Conservation (phyloP, 1,139 yeast genomes). For the Hemisphaericaspora subhashii region DNA sequence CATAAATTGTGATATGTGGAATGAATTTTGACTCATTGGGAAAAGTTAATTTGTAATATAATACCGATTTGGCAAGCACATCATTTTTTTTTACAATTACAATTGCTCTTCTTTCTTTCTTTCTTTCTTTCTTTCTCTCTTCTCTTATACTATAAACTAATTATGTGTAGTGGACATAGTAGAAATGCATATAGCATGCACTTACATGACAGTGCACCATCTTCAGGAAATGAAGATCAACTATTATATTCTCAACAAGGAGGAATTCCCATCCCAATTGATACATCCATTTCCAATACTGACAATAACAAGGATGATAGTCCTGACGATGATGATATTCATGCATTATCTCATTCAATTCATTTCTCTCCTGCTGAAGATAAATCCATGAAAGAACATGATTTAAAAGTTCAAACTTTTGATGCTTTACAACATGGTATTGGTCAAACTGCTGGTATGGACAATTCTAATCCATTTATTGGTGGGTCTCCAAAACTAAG, state of each 20-base stretch:
- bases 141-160: not conserved
- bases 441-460: too few relatives aligned
- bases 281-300: not conserved
- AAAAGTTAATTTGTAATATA: not conserved
- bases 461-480: slow-evolving; percentile 9
- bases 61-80: not conserved
- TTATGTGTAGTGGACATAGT: not conserved
- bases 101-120: not conserved
- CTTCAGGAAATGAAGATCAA: slow-evolving; percentile 6
- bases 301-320: slow-evolving; percentile 15
- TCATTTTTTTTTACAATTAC: not conserved
- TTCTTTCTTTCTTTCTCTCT: not conserved
- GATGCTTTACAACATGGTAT: slow-evolving; percentile 53
- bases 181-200: not conserved
- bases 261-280: not conserved
- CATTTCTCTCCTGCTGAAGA: slow-evolving; percentile 72
- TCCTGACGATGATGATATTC: slow-evolving; percentile 28
- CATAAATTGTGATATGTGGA: too few relatives aligned
- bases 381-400: slow-evolving; percentile 63
- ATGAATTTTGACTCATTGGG: too few relatives aligned
- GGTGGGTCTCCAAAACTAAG: slow-evolving; percentile 24
- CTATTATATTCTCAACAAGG: slow-evolving; percentile 32
- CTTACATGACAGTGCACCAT: not conserved
- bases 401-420: slow-evolving; percentile 67
- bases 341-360: slow-evolving; percentile 38